Conservation (phyloP, 495 filamentous ascomycete genomes). For the Clavariopsis aquatica region DNA sequence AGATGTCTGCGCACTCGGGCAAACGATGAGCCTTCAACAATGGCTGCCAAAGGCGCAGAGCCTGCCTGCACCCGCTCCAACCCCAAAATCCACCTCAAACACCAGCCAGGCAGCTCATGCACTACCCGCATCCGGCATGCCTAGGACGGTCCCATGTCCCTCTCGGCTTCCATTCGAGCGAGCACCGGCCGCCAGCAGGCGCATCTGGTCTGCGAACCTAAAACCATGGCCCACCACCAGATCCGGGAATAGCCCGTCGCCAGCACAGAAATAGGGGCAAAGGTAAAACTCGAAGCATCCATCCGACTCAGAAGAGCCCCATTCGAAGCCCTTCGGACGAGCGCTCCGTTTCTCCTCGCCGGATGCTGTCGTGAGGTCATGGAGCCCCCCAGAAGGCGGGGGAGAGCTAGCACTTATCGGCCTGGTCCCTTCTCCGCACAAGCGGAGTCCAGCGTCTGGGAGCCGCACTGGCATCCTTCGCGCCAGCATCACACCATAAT, state of each 20-base stretch:
- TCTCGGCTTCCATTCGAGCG: slow-evolving; percentile 34
- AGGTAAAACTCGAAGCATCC: neutral
- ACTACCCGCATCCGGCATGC: slow-evolving; percentile 12
- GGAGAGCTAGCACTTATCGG: neutral
- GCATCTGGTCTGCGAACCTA: neutral
- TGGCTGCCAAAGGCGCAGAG: neutral
- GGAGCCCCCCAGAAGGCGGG: neutral
- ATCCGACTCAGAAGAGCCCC: neutral
- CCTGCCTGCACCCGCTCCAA: neutral
- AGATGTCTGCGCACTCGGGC: neutral
- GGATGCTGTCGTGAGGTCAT: neutral
- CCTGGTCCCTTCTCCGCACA: slow-evolving; percentile 8
- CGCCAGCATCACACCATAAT: neutral
- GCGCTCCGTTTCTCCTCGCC: slow-evolving; percentile 16
- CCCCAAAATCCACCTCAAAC: neutral
- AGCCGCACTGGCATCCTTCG: neutral
- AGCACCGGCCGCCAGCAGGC: neutral
- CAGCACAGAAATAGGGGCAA: neutral
- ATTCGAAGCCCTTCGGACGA: slow-evolving; percentile 17
- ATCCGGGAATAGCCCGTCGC: neutral
- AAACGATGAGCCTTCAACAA: neutral
- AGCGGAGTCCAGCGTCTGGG: neutral
- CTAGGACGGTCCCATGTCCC: neutral
- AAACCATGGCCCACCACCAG: neutral
- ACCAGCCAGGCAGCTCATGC: neutral